phyloP scores from a whole-genome alignment of 257 asterid genomes.

The Gardenia jasminoides region DNA sequence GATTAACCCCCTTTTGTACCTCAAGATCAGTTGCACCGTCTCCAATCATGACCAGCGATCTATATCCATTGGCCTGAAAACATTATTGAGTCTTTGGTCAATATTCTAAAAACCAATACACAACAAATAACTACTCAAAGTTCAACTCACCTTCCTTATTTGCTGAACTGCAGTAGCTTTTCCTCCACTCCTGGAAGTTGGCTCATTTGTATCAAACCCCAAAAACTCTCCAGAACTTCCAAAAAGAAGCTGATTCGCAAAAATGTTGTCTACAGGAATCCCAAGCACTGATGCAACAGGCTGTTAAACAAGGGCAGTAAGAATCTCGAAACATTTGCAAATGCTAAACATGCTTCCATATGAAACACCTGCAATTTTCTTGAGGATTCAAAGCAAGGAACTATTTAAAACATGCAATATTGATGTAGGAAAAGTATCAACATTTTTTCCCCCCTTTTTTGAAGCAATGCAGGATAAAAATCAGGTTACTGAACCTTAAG shows the following conservation, averaged over 20 bases:
- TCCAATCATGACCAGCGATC: conserved; percentile 83
- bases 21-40: conserved; percentile 99
- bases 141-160: conserved; percentile 60
- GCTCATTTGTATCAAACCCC: conserved; percentile 77
- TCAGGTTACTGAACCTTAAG: background rate
- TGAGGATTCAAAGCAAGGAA: background rate
- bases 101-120: conserved; percentile 7
- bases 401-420: background rate
- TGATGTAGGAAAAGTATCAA: background rate
- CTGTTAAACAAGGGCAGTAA: conserved; percentile 31
- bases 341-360: background rate
- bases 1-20: conserved; percentile 37
- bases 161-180: conserved; percentile 85
- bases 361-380: background rate
- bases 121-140: background rate
- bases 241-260: conserved; percentile 75
- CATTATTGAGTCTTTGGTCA: conserved; percentile 1
- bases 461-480: background rate
- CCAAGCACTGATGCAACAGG: conserved; percentile 84
- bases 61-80: conserved; percentile 59
- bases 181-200: conserved; percentile 91
- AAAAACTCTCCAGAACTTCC: conserved; percentile 73
- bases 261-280: conserved; percentile 63
- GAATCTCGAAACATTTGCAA: conserved; percentile 1
- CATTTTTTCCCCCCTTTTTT: no score